Evolutionary conservation across 1,284 basidiomycete species (phyloP), one percentile per base, ranked within the genome.

Genomic region (Sporisorium iseilematis-ciliati): DNA sequence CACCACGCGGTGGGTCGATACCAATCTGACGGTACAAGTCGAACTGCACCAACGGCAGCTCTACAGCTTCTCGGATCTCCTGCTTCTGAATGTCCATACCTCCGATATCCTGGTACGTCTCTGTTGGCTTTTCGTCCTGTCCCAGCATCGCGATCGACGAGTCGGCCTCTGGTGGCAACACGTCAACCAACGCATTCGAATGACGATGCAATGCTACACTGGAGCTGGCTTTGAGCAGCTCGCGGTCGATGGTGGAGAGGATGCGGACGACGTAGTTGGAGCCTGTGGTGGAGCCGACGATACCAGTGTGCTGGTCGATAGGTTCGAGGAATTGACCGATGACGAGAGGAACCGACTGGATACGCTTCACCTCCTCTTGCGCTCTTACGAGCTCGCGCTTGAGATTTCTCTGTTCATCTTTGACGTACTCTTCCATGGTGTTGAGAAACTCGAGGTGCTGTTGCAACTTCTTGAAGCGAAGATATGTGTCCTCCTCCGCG

Each of bases 251-350:
- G 3, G 97, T 99, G 10, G 94, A 97, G 33, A 99, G 89, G 73
- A 99, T 99, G 75, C 97, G 91, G 77, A 99, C 96, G 63, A 99
- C 95, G 85, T 99, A 99, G 87, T 98, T 99, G 31, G 93, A 95
- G 8, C 97, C 96, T 10, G 97, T 99, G 0, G 97, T 99, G 29
- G 93, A 95, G 41, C 96, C 97, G 21, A 99, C 97, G 77, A 99
- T 99, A 66, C 93, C 95, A 21, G 96, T 95, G 83, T 93, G 91
- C 86, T 98, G 94, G 88, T 99, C 97, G 85, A 99, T 98, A 59
- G 97, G 93, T 87, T 99, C 97, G 46, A 99, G 90, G 88, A 99
- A 99, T 86, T 99, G 97, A 56, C 97, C 97, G 81, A 99, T 99
- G 82, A 99, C 97, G n/a, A 99, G 91, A 0, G 97, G 97, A 4